These are phyloP conservation scores for Phaeosphaeriaceae sp. DNA, from an alignment of 2,329 filamentous ascomycete species.

Conservation along the genomic window DNA sequence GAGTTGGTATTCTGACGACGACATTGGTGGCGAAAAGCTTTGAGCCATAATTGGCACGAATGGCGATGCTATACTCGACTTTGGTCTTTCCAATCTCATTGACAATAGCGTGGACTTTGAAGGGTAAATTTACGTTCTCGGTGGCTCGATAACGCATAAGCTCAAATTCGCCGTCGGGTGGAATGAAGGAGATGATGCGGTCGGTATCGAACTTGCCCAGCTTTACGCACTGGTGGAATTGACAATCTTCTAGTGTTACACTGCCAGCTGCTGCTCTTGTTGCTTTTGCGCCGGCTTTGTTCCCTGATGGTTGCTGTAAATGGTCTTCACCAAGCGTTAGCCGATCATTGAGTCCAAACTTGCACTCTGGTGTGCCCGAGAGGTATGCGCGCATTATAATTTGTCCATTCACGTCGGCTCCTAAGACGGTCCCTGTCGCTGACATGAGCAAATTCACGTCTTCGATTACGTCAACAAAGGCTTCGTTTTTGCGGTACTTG, in stretches of 20 bases:
- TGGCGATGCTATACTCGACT: conserved; percentile 97
- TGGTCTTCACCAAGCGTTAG: conserved; percentile 77
- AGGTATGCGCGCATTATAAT: conserved; percentile 99
- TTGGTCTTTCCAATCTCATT: conserved; percentile 97
- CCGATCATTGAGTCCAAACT: conserved; percentile 96
- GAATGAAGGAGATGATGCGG: conserved; percentile 95
- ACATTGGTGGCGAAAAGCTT: conserved; percentile 99
- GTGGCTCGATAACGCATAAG: conserved; percentile 98
- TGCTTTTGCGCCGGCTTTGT: conserved; percentile 80
- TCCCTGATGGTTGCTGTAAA: conserved; percentile 71
- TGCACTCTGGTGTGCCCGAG: conserved; percentile 95
- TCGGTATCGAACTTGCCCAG: conserved; percentile 96
- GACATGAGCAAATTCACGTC: conserved; percentile 99
- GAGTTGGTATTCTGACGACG: conserved; percentile 90
- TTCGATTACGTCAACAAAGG: conserved; percentile 98
- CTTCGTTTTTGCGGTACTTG: conserved; percentile 99
- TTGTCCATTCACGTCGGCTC: conserved; percentile 94
- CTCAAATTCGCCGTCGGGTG: conserved; percentile 97
- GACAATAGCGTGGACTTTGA: conserved; percentile 98
- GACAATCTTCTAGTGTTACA: conserved; percentile 95
- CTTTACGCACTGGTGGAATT: conserved; percentile 99
- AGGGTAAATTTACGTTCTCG: conserved; percentile 97
- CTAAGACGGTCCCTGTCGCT: conserved; percentile 91
- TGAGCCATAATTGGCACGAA: conserved; percentile 93
- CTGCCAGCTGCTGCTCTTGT: conserved; percentile 95